Evolutionary conservation across 371 early-diverging fungal species (phyloP), one percentile per base, ranked within the genome.

Genomic region (Lichtheimia corymbifera): DNA sequence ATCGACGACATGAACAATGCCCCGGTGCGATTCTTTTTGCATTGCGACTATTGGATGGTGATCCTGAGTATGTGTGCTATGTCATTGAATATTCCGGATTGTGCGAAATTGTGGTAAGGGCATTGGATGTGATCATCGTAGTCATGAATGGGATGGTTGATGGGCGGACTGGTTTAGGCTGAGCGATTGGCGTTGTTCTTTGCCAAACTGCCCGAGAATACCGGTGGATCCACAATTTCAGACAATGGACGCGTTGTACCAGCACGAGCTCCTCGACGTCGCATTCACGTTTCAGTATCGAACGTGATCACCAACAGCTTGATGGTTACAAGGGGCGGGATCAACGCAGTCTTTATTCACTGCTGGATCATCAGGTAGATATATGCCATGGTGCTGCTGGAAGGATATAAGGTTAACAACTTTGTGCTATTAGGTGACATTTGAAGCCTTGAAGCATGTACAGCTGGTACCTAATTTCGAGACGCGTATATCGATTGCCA

Each of bases 401-500:
- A 15, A 4, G 14, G 5, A 28, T 25, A 15, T 15, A 18, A 20
- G 14, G 5, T 22, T 12, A 52, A 27, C n/a, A 20, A 22, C 22
- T 22, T 15, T 43, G 25, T 27, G 6, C 13, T 18, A 1, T 13
- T 53, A 68, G 68, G 59, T 81, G 6, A 81, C 81, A 2, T 78
- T 78, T 65, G 81, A 81, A 59, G 81, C 81, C 14, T 54, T 78
- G 14, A 81, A 76, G 45, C 69, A 78, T 20, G 81, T 78, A 7
- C 76, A 81, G 47, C 60, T 78, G 0, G 81, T 81, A 11, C 81
- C 81, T 17, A 81, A 81, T 53, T 78, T 81, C 55, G 81, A 81
- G 53, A 76, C 76, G 0, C 71, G 81, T 15, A 77, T 81, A 35
- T 73, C 78, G 1, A 47, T 81, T 30, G 81, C 81, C 11, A 77